Evolutionary conservation across 2,329 filamentous ascomycete species (phyloP), one percentile per base, ranked within the genome.

Genomic region (Ophiostoma piceae): DNA sequence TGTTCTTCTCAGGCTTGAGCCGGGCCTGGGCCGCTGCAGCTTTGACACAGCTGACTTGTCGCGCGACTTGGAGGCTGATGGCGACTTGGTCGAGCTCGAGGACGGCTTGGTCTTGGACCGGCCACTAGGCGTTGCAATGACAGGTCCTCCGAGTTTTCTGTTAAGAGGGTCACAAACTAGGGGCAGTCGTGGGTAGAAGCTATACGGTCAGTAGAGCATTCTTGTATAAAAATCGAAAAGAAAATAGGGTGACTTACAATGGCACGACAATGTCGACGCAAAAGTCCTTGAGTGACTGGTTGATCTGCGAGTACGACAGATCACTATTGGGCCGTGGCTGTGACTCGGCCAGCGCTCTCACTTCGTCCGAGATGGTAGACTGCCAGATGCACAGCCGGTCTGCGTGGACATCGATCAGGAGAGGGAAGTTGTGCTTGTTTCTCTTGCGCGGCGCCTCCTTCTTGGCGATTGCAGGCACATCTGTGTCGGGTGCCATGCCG

Each of bases 371-470:
- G 47, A 88, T 87, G 8, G 91, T 88, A 3, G 91, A 92, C 76
- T 94, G 90, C 91, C 91, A 94, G 71, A 95, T 95, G 75, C 90
- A 92, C 32, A 95, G 81, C 66, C 90, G 88, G 77, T 95, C 92
- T 8, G 92, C 86, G 68, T 93, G 85, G 0, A 92, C 82, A 75
- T 94, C 91, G 4, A 93, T 81, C 26, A 92, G 82, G 8, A 88
- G 80, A 0, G 84, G 83, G 7, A 92, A 80, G 74, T 92, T 88
- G 73, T 90, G 85, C 70, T 86, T 86, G 77, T 80, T 86, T 47
- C 83, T 79, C 74, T 89, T 91, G 77, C 86, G 89, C 26, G 77
- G 74, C 12, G 73, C 71, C 47, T 80, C 78, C 57, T 79, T 78
- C 43, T 76, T 76, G 1, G 75, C 26, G 3, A 2, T 22, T 1